Evolutionary conservation across 148 eudicot genomes (phyloP), one percentile per base, ranked within the genome.

Genomic region (Polygonum maritimum): DNA sequence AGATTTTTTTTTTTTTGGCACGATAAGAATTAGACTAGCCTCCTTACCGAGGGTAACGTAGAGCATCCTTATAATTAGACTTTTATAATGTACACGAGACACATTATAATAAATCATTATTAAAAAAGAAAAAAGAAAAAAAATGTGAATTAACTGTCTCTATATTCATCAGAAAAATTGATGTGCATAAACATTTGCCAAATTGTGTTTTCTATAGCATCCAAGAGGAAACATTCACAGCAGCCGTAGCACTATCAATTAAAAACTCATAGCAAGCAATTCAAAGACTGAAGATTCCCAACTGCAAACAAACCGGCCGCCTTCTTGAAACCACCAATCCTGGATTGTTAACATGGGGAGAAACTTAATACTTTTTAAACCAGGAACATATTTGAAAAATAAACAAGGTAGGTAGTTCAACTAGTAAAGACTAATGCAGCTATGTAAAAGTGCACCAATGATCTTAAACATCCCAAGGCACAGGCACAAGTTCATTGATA

Each of bases 381-480:
- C 31, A 26, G 38, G 12, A 22, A 54, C n/a, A 52, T 6, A 44
- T 26, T 26, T 26, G 26, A 19, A 58, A 60, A 60, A 60, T 26
- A 10, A 35, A 60, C 26, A 12, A 11, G 36, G 69, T 60, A 60
- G 69, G 69, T 3, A 22, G 15, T 60, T 60, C 36, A 60, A 31
- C 69, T 60, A 60, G 5, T 60, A 60, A 60, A 60, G 69, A 31
- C 36, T 60, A 60, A 60, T 60, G 69, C 69, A 60, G 69, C 36
- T 60, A 36, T 6, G 19, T 13, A 16, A 21, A 67, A 7, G 19
- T 67, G 70, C 71, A 67, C 41, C 44, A 67, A 67, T 67, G n/a
- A 35, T 31, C 36, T 57, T 55, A 14, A 57, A 57, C 13, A 57
- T 2, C 63, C 33, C 11, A 57, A 2, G 63, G 33, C 63, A 57